Percentiles rank a stretch among this genome's conserved stretches.
phyloP scores from a whole-genome alignment of 306 rosid genomes.

The Cajanus cajan region DNA sequence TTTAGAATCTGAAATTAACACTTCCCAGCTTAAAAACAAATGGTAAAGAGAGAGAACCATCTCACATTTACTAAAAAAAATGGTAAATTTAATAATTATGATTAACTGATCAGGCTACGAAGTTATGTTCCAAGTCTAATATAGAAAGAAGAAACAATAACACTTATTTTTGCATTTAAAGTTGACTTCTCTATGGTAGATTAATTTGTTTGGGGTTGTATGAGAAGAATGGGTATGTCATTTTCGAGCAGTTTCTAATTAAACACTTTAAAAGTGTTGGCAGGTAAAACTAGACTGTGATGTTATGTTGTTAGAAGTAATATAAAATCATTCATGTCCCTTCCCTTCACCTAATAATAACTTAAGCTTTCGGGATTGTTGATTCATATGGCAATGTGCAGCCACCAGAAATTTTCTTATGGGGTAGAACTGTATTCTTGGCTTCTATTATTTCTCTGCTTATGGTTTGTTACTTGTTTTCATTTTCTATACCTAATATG shows the following conservation, averaged over 20 bases:
- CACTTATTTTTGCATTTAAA: background rate
- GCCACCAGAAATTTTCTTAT: background rate
- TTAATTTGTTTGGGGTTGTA: background rate
- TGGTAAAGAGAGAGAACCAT: slow-evolving; percentile 13
- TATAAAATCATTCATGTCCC: background rate
- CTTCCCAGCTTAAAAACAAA: slow-evolving; percentile 17
- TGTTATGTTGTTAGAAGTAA: background rate
- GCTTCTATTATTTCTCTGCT: background rate
- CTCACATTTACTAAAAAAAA: slow-evolving; percentile 15
- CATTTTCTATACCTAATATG: background rate
- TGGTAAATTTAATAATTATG: slow-evolving; percentile 1
- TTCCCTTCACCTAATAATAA: background rate
- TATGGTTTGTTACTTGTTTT: background rate
- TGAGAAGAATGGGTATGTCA: background rate
- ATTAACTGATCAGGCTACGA: background rate
- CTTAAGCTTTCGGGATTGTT: background rate
- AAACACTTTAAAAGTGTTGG: background rate
- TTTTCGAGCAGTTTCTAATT: background rate
- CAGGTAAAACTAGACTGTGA: background rate
- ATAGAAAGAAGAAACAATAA: background rate
- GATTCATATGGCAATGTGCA: background rate
- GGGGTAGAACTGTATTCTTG: background rate
- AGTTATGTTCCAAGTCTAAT: background rate
- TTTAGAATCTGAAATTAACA: slow-evolving; percentile 55
- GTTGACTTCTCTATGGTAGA: background rate